A percentile compares a stretch with the other conserved stretches of the same genome.
Evolutionary conservation across 2,329 filamentous ascomycete genomes (phyloP).

Genomic region (Alternaria longipes): DNA sequence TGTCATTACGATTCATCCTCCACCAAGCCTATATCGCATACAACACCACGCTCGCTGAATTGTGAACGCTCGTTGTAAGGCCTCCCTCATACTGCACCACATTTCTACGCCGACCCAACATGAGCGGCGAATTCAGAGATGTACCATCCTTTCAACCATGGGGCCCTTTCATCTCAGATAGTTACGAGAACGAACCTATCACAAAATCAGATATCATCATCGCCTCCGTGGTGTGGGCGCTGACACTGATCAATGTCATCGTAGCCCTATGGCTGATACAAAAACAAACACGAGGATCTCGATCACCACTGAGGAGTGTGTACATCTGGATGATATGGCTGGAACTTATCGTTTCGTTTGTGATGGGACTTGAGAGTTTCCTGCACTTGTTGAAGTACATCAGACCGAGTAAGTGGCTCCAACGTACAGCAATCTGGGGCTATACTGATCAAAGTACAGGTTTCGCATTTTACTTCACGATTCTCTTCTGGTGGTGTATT

Average conservation of each 20-base stretch:
- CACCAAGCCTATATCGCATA: neutral
- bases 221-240: conserved; percentile 40
- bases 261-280: conserved; percentile 48
- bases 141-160: conserved; percentile 32
- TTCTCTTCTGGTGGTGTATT: conserved; percentile 51
- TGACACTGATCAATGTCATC: conserved; percentile 39
- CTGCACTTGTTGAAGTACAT: conserved; percentile 47
- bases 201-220: conserved; percentile 43
- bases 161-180: conserved; percentile 37
- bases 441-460: conserved; percentile 28
- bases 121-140: conserved; percentile 30
- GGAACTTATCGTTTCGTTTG: conserved; percentile 55
- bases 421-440: too few relatives aligned
- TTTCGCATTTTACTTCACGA: conserved; percentile 47
- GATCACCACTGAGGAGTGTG: conserved; percentile 46
- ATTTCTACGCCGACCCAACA: conserved; percentile 7
- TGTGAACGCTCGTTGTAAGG: conserved; percentile 1
- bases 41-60: conserved; percentile 3
- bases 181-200: conserved; percentile 39
- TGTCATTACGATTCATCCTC: neutral
- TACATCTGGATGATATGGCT: conserved; percentile 62
- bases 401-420: conserved; percentile 41
- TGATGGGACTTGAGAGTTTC: conserved; percentile 55
- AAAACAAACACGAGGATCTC: conserved; percentile 37
- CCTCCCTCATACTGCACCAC: neutral